Percentiles rank a stretch among this genome's conserved stretches.
phyloP scores from a whole-genome alignment of 1,139 yeast species.

The Candida sojae region DNA sequence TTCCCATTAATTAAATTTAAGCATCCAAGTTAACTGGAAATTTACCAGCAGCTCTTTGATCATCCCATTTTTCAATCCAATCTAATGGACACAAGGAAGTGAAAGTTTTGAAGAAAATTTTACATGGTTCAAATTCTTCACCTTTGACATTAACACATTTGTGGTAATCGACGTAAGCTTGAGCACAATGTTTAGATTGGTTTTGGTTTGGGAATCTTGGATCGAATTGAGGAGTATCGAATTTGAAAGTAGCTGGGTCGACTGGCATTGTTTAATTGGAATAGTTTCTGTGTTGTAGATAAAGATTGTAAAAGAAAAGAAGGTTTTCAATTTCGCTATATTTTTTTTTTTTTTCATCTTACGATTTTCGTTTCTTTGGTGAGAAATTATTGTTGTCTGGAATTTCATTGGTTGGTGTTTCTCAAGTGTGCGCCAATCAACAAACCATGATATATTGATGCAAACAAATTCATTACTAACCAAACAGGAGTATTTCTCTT shows the following conservation, averaged over 20 bases:
- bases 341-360: constrained; percentile 4
- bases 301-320: not conserved
- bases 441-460: not conserved
- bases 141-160: constrained; percentile 96
- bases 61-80: constrained; percentile 97
- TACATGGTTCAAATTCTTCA: constrained; percentile 97
- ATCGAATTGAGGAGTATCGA: constrained; percentile 86
- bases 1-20: constrained; percentile 5
- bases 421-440: not conserved
- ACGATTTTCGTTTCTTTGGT: not conserved
- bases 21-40: constrained; percentile 43
- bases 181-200: constrained; percentile 99
- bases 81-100: constrained; percentile 88
- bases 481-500: too few relatives aligned
- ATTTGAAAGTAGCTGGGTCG: constrained; percentile 50
- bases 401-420: not conserved
- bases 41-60: constrained; percentile 73
- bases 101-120: constrained; percentile 90
- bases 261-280: constrained; percentile 33
- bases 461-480: too few relatives aligned
- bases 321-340: not conserved
- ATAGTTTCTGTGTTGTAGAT: not conserved
- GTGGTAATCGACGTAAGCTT: constrained; percentile 96
- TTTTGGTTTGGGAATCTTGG: constrained; percentile 95
- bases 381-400: not conserved